These are phyloP conservation scores for Scheffersomyces titani DNA, from an alignment of 1,139 yeast species.

Conservation along the genomic window DNA sequence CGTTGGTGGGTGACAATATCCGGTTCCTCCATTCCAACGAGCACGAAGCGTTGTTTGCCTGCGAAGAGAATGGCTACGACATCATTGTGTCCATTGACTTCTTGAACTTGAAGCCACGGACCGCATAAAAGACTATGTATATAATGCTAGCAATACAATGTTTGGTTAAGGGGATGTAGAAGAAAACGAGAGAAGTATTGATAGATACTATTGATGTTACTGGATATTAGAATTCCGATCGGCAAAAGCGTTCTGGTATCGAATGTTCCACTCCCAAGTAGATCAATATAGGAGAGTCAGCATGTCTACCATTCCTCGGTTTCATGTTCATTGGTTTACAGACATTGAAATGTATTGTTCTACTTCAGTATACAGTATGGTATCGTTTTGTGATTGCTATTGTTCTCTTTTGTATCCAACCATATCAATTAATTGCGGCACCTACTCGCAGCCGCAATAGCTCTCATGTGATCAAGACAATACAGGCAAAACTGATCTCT, in stretches of 20 bases:
- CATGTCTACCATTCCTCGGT: background rate
- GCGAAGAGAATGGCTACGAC: constrained; percentile 89
- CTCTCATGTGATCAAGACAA: no score
- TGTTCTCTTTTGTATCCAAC: background rate
- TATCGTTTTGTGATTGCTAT: background rate
- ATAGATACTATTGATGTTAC: no score
- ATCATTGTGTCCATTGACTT: constrained; percentile 91
- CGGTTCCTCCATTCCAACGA: constrained; percentile 86
- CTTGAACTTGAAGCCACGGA: constrained; percentile 50
- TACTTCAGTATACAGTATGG: background rate
- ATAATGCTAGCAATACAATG: background rate
- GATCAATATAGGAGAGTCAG: no score
- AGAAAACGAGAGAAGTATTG: background rate
- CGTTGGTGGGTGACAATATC: constrained; percentile 93
- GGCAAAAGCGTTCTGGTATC: no score
- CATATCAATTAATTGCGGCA: no score
- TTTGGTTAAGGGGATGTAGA: background rate
- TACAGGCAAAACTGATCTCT: no score
- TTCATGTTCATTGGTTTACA: background rate
- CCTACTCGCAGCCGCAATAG: no score
- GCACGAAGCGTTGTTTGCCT: constrained; percentile 91
- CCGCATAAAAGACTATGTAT: background rate
- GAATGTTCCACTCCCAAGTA: no score
- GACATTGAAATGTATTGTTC: background rate
- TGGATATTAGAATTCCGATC: no score